Evolutionary conservation across 1,284 basidiomycete species (phyloP).

Genomic region (Austroboletus novae-zelandiae): DNA sequence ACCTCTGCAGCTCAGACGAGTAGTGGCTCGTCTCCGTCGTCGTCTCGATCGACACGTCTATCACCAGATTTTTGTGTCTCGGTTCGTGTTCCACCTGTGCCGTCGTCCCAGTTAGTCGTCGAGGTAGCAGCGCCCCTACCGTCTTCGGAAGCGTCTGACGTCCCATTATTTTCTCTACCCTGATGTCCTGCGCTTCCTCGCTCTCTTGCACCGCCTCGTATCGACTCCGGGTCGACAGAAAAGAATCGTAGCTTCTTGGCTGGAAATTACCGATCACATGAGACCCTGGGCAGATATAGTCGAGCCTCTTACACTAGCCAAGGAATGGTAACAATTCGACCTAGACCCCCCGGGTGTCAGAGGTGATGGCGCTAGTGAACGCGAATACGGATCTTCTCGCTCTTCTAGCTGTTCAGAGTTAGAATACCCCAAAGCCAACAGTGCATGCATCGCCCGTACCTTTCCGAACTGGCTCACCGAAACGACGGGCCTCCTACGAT

Average conservation of each 20-base stretch:
- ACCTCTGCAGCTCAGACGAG: constrained; percentile 24
- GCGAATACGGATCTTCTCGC: constrained; percentile 18
- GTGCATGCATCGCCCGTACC: constrained; percentile 29
- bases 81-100: constrained; percentile 43
- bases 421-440: constrained; percentile 1
- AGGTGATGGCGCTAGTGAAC: constrained; percentile 30
- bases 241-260: constrained; percentile 51
- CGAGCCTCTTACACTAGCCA: constrained; percentile 39
- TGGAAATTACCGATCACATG: constrained; percentile 23
- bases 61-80: constrained; percentile 37
- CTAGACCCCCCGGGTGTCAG: constrained; percentile 40
- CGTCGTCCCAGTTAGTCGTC: constrained; percentile 49
- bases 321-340: constrained; percentile 50
- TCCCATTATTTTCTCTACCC: constrained; percentile 54
- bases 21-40: constrained; percentile 44
- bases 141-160: constrained; percentile 50
- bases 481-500: constrained; percentile 43
- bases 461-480: constrained; percentile 56
- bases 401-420: constrained; percentile 18
- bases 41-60: constrained; percentile 60
- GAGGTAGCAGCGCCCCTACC: constrained; percentile 48
- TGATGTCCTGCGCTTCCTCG: constrained; percentile 54
- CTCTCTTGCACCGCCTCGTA: constrained; percentile 36
- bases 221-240: constrained; percentile 40
- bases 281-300: constrained; percentile 6